Base-by-base conservation (phyloP, 306 rosid species). In the Mimosa bimucronata region DNA sequence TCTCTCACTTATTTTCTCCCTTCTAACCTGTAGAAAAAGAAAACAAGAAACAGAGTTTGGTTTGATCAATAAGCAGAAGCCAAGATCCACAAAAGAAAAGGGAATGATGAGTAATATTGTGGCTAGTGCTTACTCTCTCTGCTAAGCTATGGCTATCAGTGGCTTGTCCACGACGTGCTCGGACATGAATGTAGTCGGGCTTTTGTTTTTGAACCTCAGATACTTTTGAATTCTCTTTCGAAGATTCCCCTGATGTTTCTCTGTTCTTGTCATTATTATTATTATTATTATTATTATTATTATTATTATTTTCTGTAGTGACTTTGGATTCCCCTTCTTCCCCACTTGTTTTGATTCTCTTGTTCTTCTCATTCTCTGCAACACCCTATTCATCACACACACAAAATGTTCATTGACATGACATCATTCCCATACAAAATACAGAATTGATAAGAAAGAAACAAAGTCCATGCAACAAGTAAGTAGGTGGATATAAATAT, bases 121-220 rank as follows among this genome's bases (percentile, higher is more conserved):
- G 2, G 53, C 18, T 37, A n/a, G 13, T 42, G 62, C 95, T 89
- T 80, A 94, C 98, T 84, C 98, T 88, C 84, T 94, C 98, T 3
- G 98, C 98, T 83, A 94, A 79, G 88, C 98, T 94, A 62, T 94
- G 98, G 83, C 97, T 94, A 84, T 94, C 98, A 18, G 98, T 94
- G 78, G 98, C 98, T 87, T 94, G 98, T 28, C 97, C 98, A 8
- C 97, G 95, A 31, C 98, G 91, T 1, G 98, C 97, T 46, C 98
- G 86, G 58, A 94, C 98, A 77, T 94, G 98, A 79, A 94, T 94
- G 88, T 90, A 94, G 71, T 90, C 98, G 3, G 87, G 88, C 85
- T 92, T 94, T 45, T 90, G 91, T 87, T 90, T 92, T 52, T 92
- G 92, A 88, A 83, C 88, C 82, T 94, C 97, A 1, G 91, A 91